Conservation (phyloP, 768 basidiomycete genomes). For the Floccularia luteovirens region DNA sequence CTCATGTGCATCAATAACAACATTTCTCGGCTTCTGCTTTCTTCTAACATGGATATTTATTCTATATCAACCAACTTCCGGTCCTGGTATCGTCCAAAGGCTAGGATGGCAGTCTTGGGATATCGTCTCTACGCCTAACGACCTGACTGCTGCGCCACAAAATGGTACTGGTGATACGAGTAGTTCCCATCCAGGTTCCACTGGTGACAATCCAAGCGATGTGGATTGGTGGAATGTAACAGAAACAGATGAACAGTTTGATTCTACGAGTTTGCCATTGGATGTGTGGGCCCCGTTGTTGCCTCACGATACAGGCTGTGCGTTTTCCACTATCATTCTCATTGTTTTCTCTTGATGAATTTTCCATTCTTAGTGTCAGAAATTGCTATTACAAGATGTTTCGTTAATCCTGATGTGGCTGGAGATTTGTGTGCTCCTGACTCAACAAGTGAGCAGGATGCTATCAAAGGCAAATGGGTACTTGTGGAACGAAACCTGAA, state of each 20-base stretch:
- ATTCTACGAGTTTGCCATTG: conserved; percentile 67
- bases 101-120: conserved; percentile 93
- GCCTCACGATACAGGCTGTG: conserved; percentile 71
- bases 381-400: conserved; percentile 63
- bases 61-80: conserved; percentile 71
- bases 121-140: conserved; percentile 29
- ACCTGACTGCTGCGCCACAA: conserved; percentile 4
- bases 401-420: conserved; percentile 50
- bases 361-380: conserved; percentile 56
- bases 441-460: conserved; percentile 65
- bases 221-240: conserved; percentile 73
- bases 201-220: conserved; percentile 13
- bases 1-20: conserved; percentile 48
- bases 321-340: conserved; percentile 17
- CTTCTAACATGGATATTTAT: conserved; percentile 74
- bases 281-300: conserved; percentile 76
- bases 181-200: conserved; percentile 5
- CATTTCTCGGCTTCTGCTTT: conserved; percentile 59
- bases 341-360: background rate
- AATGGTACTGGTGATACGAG: conserved; percentile 7
- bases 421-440: conserved; percentile 60
- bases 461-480: conserved; percentile 84
- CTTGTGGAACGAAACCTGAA: conserved; percentile 81
- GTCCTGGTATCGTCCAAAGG: conserved; percentile 62
- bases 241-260: conserved; percentile 28